A percentile compares a stretch with the other conserved stretches of the same genome.
These are phyloP conservation scores for Spatholobus suberectus DNA, from an alignment of 306 rosid genomes.

Conservation along the genomic window DNA sequence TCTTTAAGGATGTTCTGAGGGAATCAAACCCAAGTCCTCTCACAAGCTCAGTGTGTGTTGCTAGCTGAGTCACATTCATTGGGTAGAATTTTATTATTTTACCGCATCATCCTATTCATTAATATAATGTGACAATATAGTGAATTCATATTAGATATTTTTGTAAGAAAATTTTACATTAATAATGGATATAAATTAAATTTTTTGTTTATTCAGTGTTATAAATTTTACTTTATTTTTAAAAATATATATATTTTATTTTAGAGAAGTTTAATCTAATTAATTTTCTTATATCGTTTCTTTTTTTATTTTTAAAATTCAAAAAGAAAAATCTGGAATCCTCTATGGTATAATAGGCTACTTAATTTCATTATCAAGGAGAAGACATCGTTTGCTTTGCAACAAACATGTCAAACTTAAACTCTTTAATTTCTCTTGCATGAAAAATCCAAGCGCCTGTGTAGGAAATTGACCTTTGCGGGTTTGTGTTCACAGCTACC, in stretches of 20 bases:
- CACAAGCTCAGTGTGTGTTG: no score
- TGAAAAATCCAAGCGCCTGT: slow-evolving; percentile 44
- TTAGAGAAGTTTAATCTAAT: not conserved
- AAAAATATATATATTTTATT: no score
- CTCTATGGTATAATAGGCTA: not conserved
- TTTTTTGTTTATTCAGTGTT: no score
- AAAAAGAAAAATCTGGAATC: not conserved
- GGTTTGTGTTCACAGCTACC: slow-evolving; percentile 39
- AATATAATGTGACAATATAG: not conserved
- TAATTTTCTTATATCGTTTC: not conserved
- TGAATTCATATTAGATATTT: not conserved
- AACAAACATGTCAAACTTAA: slow-evolving; percentile 37
- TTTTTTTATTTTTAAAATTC: not conserved
- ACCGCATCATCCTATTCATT: no score
- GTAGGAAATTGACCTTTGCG: slow-evolving; percentile 34
- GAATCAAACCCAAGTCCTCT: no score
- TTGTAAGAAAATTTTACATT: not conserved
- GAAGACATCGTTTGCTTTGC: not conserved
- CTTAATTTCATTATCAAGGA: not conserved
- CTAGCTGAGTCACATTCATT: no score
- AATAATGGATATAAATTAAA: not conserved
- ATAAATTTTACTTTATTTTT: not conserved
- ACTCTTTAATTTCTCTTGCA: slow-evolving; percentile 5
- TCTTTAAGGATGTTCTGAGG: no score
- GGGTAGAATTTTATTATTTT: no score